phyloP scores from a whole-genome alignment of 352 stramenopile genomes.

The Globisporangium mamillatum region DNA sequence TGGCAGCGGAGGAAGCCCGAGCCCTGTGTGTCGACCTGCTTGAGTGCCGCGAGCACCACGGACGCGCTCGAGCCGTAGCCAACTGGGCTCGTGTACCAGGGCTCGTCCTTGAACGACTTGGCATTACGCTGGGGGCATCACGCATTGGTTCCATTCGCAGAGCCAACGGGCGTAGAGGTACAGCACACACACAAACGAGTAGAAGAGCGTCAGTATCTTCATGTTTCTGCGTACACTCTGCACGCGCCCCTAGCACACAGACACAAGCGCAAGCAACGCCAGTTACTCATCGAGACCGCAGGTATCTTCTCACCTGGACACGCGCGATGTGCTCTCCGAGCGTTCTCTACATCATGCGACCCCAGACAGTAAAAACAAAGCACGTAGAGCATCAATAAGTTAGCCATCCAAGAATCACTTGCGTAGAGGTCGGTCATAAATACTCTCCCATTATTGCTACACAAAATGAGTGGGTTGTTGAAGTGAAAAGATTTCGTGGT shows the following conservation, averaged over 20 bases:
- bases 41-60: conserved; percentile 42
- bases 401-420: conserved; percentile 3
- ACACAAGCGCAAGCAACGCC: background rate
- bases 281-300: background rate
- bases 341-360: background rate
- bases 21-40: conserved; percentile 33
- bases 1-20: conserved; percentile 34
- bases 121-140: conserved; percentile 20
- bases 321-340: conserved; percentile 16
- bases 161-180: background rate
- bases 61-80: conserved; percentile 43
- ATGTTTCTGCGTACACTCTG: background rate
- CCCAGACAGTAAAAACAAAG: background rate
- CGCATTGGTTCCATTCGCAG: background rate
- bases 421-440: background rate
- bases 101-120: conserved; percentile 64
- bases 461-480: too few relatives aligned
- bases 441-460: too few relatives aligned
- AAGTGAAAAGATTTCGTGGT: too few relatives aligned
- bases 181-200: background rate
- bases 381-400: background rate
- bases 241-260: background rate
- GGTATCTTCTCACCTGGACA: conserved; percentile 9
- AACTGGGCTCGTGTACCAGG: conserved; percentile 53
- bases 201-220: background rate